Conservation (phyloP, 306 rosid genomes). For the Hylodesmum podocarpum region DNA sequence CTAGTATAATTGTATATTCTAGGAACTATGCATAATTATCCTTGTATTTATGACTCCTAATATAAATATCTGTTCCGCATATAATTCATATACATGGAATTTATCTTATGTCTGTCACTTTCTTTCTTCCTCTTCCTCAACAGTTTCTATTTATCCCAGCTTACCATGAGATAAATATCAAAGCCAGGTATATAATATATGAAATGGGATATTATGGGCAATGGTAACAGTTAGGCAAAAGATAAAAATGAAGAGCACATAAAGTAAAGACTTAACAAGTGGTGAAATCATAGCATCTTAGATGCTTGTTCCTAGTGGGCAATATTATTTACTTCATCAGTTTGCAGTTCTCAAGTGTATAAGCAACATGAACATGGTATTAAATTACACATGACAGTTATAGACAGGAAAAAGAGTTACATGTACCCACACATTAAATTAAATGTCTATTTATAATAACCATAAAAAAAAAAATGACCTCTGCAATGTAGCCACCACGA, state of each 20-base stretch:
- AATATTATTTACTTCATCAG: background rate
- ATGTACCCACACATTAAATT: background rate
- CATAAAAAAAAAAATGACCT: constrained; percentile 41
- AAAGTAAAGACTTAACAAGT: background rate
- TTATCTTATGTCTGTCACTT: background rate
- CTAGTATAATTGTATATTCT: background rate
- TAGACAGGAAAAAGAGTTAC: background rate
- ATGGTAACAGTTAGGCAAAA: background rate
- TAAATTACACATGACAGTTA: background rate
- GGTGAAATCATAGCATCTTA: background rate
- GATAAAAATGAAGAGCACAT: background rate
- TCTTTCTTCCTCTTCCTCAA: too few species aligned
- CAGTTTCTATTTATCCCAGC: background rate
- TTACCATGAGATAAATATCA: background rate
- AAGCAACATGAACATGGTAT: background rate
- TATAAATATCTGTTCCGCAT: background rate
- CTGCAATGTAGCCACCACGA: constrained; percentile 90
- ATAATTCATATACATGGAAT: background rate
- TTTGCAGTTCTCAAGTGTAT: background rate
- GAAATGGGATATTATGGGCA: background rate
- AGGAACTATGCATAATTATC: background rate
- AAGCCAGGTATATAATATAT: background rate
- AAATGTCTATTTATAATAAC: background rate
- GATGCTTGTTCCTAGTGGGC: background rate
- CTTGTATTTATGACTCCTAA: background rate